These are phyloP conservation scores for Colletotrichum sansevieriae DNA, from an alignment of 2,329 filamentous ascomycete species.

Conservation along the genomic window DNA sequence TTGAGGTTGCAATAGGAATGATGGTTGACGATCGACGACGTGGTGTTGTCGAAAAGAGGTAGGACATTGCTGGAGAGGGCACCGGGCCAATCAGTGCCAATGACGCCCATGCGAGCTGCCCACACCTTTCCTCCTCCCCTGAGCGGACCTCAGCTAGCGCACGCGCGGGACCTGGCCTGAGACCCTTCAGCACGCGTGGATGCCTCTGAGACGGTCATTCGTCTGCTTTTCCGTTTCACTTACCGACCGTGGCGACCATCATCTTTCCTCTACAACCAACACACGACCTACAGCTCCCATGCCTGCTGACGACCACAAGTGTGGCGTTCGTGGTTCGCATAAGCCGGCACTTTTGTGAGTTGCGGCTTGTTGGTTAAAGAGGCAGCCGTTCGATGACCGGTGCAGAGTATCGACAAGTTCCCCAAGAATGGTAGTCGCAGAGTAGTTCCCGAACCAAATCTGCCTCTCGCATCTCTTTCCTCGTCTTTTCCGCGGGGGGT, in stretches of 20 bases:
- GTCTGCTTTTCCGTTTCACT: conserved; percentile 32
- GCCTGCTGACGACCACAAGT: conserved; percentile 7
- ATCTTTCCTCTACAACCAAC: conserved; percentile 9
- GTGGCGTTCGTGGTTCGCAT: conserved; percentile 9
- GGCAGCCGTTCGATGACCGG: not conserved
- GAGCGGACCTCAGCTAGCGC: conserved; percentile 22
- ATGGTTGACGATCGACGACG: not conserved
- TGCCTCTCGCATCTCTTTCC: not conserved
- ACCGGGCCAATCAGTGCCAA: not conserved
- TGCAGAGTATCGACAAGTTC: not conserved
- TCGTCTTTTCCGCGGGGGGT: not conserved
- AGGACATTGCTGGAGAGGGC: not conserved
- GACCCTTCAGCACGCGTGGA: conserved; percentile 16
- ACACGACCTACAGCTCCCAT: not conserved
- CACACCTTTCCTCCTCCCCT: conserved; percentile 14
- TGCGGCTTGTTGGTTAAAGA: not conserved
- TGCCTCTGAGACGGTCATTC: conserved; percentile 27
- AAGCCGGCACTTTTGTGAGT: not conserved
- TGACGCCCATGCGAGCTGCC: not conserved
- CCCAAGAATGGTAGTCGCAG: not conserved
- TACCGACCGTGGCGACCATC: not conserved
- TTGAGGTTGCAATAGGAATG: not conserved
- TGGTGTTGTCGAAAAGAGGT: conserved; percentile 4
- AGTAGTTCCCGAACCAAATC: no score
- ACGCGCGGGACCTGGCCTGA: conserved; percentile 7